Base-by-base conservation (phyloP, 768 basidiomycete species). In the Termitomyces sp. region DNA sequence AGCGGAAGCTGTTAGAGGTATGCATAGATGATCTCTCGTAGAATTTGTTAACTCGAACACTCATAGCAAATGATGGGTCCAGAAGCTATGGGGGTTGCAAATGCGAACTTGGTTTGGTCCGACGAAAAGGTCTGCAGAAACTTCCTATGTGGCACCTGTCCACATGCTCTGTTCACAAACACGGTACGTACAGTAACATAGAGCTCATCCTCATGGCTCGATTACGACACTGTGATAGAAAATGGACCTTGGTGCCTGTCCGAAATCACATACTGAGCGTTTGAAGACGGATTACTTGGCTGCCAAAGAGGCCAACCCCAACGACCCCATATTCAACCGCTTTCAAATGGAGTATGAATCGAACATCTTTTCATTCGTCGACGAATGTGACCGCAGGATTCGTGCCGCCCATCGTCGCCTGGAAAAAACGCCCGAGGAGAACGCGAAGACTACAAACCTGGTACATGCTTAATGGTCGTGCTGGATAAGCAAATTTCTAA, bases 401-500 rank as follows among this genome's bases (percentile, higher is more conserved):
- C 80, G 93, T 40, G 85, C 91, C 40, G 93, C 94, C 45, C 97
- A 99, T 71, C 81, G 94, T 65, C 82, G 97, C 68, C 74, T 99
- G 68, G 97, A 99, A 79, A 99, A 99, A 80, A 99, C 97, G 5
- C 97, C 97, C 35, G 97, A 98, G 76, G 97, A 99, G 79, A 99
- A 99, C 71, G 94, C 94, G 52, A 97, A 98, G 76, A 98, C 96
- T 33, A 98, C 97, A 4, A 94, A 96, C 72, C 73, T 99, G 78
- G 91, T 90, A 61, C 48, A 84, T 73, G 45, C 55, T 47, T 48
- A n/a, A 55, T 45, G 26, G 13, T 26, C 14, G 52, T 54, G 40
- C 7, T 38, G 40, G 51, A 43, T 14, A 3, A 24, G 24, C 3
- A 36, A 20, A 43, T 41, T 43, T 22, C 22, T 50, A 8, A 55